Evolutionary conservation across 768 basidiomycete species (phyloP), one percentile per base, ranked within the genome.

Genomic region (Mycena pura): DNA sequence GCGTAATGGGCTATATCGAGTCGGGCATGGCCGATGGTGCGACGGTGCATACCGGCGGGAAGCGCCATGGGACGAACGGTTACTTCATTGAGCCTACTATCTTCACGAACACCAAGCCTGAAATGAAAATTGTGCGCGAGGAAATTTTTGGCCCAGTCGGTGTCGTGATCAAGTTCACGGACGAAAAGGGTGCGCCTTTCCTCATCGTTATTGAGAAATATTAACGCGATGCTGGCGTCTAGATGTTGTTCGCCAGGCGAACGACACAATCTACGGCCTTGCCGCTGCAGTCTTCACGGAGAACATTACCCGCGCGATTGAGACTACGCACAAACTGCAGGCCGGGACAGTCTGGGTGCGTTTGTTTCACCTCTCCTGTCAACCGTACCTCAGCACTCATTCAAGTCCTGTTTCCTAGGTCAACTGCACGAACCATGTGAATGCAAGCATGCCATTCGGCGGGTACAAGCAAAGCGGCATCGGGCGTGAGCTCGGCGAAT

Each of bases 81-180:
- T 88, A 77, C 77, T 89, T 80, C 76, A 80, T 90, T 73, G 45
- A 83, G 70, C 87, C 84, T 1, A 89, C 88, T 11, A 82, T 88
- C 67, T 84, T 88, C 73, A 82, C 83, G n/a, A 78, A 88, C 65
- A 79, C 80, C 60, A 80, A 72, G 34, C 75, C 79, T 15, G 75
- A 81, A 51, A 87, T 87, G 85, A 80, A 77, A 69, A 86, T 88
- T 68, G 82, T 86, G 25, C 72, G 72, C 56, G 84, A 84, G 66
- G 80, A 88, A 75, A 86, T 88, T 69, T 87, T 88, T 68, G 87
- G 87, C n/a, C 87, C 88, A n/a, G 87, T 89, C 57, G 82, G 83
- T 53, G 86, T 84, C 57, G 68, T 90, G 24, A 77, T 83, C 74
- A 84, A 82, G 70, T 90, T 91, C 77, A 77, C 82, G 60, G 74